Percentiles rank a stretch among this genome's conserved stretches.
These are phyloP conservation scores for Euphorbia peplus DNA, from an alignment of 345 rosid species.

Conservation along the genomic window DNA sequence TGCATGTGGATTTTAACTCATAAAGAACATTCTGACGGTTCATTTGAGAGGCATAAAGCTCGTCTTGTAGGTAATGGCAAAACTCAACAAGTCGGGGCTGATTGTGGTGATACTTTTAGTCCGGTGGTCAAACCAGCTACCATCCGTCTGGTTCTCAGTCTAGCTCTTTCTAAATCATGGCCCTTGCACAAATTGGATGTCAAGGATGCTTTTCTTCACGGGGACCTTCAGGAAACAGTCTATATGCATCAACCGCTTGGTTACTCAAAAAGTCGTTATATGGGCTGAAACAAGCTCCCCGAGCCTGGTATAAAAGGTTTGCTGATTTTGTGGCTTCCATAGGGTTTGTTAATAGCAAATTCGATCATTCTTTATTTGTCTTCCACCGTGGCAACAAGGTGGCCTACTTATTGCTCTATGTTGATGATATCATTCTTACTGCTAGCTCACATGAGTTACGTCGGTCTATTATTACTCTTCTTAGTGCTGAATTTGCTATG, in stretches of 20 bases:
- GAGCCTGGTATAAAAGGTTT: neutral
- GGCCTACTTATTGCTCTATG: neutral
- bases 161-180: neutral
- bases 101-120: too few relatives aligned
- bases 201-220: neutral
- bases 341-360: neutral
- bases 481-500: neutral
- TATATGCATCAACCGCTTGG: neutral
- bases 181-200: too few relatives aligned
- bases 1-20: neutral
- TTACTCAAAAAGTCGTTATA: neutral
- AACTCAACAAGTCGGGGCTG: too few relatives aligned
- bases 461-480: neutral
- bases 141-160: neutral
- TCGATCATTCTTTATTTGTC: neutral
- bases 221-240: slow-evolving; percentile 1
- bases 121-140: neutral
- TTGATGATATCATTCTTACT: too few relatives aligned
- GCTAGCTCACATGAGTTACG: neutral
- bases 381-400: neutral
- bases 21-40: neutral
- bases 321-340: neutral
- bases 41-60: neutral
- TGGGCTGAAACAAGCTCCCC: neutral
- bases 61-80: too few relatives aligned